Evolutionary conservation across 1,139 yeast species (phyloP), one percentile per base, ranked within the genome.

Genomic region (Lodderomyces elongisporus): DNA sequence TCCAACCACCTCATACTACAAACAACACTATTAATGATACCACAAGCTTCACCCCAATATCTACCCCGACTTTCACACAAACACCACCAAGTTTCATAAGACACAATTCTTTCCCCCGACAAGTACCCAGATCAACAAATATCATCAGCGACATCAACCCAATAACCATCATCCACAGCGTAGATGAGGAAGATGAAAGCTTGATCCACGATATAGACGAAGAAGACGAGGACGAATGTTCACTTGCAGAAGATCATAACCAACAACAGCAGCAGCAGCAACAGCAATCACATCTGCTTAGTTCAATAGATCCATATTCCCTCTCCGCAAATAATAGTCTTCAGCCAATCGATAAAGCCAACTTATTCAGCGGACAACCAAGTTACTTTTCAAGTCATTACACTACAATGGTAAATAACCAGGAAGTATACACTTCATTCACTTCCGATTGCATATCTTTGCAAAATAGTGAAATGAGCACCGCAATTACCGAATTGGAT

Each of bases 381-480:
- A 20, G 27, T 15, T 31, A 33, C 21, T 10, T 27, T 14, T 28
- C 34, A 5, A 25, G 22, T 24, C 34, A 31, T 14, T 31, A 33
- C 20, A 18, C 38, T 3, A 16, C 31, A 9, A n/a, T 24, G 26
- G 14, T 24, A 6, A 24, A 24, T n/a, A 34, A 35, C 27, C 33
- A 39, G 12, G 42, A 42, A 20, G 41, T 58, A 24, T 59, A 59
- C 42, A 49, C 55, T 9, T 52, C 62, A 10, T 60, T 60, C 48
- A 59, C 62, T 18, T 48, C 69, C 17, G 69, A 63, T 34, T 64
- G 70, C 33, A 57, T 65, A 13, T 58, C 66, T 16, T 51, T 65
- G 28, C 66, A 53, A 45, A 61, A 62, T 42, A 58, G 66, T 42
- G 71, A 64, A 34, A 62, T 64, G 70, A 64, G 70, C 10, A 37